Conservation (phyloP, 2,329 filamentous ascomycete genomes). For the Polytolypa hystricis region DNA sequence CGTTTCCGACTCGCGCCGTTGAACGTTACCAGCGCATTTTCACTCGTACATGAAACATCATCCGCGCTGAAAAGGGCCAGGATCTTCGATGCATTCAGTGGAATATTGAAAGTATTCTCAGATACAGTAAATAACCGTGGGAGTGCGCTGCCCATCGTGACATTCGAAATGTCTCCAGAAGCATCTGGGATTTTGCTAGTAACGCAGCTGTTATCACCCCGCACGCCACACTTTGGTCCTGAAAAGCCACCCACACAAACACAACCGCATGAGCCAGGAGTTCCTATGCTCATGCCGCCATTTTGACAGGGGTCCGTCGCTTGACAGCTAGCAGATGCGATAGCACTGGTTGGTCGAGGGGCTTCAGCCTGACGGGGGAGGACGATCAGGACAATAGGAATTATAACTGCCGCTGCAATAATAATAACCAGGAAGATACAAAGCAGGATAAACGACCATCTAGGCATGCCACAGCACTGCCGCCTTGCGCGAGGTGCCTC, state of each 20-base stretch:
- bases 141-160: conserved; percentile 70
- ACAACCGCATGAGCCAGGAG: conserved; percentile 62
- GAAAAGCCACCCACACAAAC: conserved; percentile 85
- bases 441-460: conserved; percentile 63
- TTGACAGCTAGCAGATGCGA: conserved; percentile 17
- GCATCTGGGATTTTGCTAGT: conserved; percentile 35
- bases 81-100: conserved; percentile 58
- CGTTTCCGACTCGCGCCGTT: conserved; percentile 40
- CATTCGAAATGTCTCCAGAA: conserved; percentile 42
- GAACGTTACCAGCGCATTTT: conserved; percentile 84
- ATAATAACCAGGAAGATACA: conserved; percentile 57
- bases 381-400: conserved; percentile 58
- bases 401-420: conserved; percentile 67
- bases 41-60: conserved; percentile 67
- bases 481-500: conserved; percentile 32
- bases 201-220: conserved; percentile 44
- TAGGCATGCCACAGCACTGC: conserved; percentile 71
- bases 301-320: conserved; percentile 57
- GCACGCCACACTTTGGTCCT: conserved; percentile 45
- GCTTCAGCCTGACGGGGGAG: conserved; percentile 40
- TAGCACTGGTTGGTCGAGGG: conserved; percentile 21
- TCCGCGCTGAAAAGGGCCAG: conserved; percentile 64
- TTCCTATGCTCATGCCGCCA: conserved; percentile 65
- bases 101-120: conserved; percentile 59
- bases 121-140: conserved; percentile 60